Percentiles rank a stretch among this genome's conserved stretches.
Evolutionary conservation across 805 yeast genomes (phyloP).

Genomic region (Yamadazyma scolyti): DNA sequence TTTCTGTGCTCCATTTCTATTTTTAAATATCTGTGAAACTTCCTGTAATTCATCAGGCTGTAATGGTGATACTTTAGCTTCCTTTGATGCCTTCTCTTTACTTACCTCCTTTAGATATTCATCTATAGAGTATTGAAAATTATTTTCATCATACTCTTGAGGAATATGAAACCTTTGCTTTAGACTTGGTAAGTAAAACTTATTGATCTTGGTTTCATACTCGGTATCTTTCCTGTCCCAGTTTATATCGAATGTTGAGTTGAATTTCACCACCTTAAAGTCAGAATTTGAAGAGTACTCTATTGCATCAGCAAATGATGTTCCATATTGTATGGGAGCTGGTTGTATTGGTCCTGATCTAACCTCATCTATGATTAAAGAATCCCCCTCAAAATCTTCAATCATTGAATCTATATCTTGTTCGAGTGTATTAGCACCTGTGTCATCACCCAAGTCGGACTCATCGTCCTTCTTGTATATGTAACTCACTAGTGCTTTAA

Average conservation of each 20-base stretch:
- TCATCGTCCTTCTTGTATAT: too few species aligned
- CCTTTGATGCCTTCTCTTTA: constrained; percentile 11
- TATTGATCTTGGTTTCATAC: constrained; percentile 9
- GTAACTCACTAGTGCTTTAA: too few species aligned
- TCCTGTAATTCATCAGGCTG: constrained; percentile 7
- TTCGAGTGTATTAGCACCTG: background rate
- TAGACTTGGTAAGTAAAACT: constrained; percentile 11
- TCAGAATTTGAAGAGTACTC: constrained; percentile 6
- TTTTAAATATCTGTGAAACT: constrained; percentile 12
- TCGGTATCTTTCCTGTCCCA: constrained; percentile 1
- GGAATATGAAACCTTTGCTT: constrained; percentile 2
- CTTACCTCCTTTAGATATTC: constrained; percentile 11
- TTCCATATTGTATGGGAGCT: constrained; percentile 11
- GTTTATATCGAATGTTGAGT: constrained; percentile 5
- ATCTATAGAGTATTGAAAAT: constrained; percentile 9
- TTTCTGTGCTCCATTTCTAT: constrained; percentile 4
- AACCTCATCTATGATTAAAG: constrained; percentile 8
- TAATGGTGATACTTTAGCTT: constrained; percentile 11
- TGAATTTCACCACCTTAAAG: constrained; percentile 9
- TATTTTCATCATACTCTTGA: background rate
- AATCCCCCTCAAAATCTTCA: constrained; percentile 8
- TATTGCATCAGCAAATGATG: constrained; percentile 10
- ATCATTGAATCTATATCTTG: constrained; percentile 1
- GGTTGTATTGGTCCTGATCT: constrained; percentile 6
- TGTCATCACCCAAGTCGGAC: too few species aligned